phyloP scores from a whole-genome alignment of 208 protist species.

The Acanthamoeba culbertsoni region DNA sequence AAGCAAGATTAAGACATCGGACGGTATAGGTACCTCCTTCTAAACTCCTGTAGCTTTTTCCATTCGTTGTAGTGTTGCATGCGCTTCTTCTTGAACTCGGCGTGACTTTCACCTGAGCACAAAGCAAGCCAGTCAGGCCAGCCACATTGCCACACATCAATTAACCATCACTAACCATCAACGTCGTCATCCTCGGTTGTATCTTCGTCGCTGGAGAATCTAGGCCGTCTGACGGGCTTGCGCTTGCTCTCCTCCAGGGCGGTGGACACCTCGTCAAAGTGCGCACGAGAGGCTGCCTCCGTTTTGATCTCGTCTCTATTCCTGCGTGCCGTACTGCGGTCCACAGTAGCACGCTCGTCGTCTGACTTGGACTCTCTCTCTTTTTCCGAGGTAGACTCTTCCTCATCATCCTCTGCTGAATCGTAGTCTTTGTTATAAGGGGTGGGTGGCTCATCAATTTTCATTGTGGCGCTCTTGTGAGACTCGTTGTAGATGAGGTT shows the following conservation, averaged over 20 bases:
- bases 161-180: no score
- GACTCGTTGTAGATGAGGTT: slow-evolving; percentile 44
- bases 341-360: not conserved
- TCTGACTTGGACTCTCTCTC: not conserved
- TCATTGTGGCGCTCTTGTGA: slow-evolving; percentile 33
- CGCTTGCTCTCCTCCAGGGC: not conserved
- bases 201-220: slow-evolving; percentile 26
- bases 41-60: slow-evolving; percentile 46
- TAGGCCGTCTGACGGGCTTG: not conserved
- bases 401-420: not conserved
- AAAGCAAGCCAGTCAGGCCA: not conserved
- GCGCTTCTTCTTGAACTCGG: slow-evolving; percentile 17
- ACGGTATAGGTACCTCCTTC: not conserved
- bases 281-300: not conserved
- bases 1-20: no score
- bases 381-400: slow-evolving; percentile 9
- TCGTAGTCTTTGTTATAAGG: slow-evolving; percentile 51
- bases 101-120: not conserved
- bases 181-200: not conserved
- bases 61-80: slow-evolving; percentile 40
- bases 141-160: no score
- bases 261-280: slow-evolving; percentile 22
- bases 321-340: not conserved
- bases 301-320: slow-evolving; percentile 7
- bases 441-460: slow-evolving; percentile 32